phyloP scores from a whole-genome alignment of 345 rosid genomes.

The Murraya koenigii region DNA sequence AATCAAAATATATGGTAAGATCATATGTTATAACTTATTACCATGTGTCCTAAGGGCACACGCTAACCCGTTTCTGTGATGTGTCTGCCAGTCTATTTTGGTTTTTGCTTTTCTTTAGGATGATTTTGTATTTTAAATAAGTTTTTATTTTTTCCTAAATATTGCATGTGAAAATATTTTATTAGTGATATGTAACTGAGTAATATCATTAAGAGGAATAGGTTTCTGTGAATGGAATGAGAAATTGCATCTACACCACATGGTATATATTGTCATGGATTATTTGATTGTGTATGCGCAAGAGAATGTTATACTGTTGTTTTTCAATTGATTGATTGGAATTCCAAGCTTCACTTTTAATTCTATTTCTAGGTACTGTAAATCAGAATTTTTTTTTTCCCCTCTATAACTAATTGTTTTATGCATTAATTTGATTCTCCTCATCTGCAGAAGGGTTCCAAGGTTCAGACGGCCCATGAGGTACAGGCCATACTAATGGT shows the following conservation, averaged over 20 bases:
- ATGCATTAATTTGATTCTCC: not conserved
- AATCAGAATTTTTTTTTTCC: not conserved
- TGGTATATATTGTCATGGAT: not conserved
- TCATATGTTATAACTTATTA: too few species aligned
- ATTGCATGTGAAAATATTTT: not conserved
- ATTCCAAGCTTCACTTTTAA: not conserved
- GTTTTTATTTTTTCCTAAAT: not conserved
- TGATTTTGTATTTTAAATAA: not conserved
- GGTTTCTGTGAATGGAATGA: not conserved
- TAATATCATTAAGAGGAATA: not conserved
- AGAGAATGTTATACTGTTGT: not conserved
- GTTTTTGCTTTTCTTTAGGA: not conserved
- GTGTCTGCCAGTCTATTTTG: not conserved
- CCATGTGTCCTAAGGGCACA: too few species aligned
- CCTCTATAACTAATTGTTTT: not conserved
- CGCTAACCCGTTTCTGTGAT: not conserved
- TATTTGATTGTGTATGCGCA: not conserved
- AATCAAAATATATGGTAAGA: too few species aligned
- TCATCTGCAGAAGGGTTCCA: constrained; percentile 79
- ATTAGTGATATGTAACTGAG: not conserved
- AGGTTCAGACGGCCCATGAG: constrained; percentile 91
- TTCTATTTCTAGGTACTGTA: not conserved
- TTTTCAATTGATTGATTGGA: not conserved
- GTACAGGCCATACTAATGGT: constrained; percentile 78
- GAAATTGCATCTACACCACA: not conserved